Percentiles rank a stretch among this genome's conserved stretches.
phyloP scores from a whole-genome alignment of 495 filamentous ascomycete species.

The Cetradonia linearis region DNA sequence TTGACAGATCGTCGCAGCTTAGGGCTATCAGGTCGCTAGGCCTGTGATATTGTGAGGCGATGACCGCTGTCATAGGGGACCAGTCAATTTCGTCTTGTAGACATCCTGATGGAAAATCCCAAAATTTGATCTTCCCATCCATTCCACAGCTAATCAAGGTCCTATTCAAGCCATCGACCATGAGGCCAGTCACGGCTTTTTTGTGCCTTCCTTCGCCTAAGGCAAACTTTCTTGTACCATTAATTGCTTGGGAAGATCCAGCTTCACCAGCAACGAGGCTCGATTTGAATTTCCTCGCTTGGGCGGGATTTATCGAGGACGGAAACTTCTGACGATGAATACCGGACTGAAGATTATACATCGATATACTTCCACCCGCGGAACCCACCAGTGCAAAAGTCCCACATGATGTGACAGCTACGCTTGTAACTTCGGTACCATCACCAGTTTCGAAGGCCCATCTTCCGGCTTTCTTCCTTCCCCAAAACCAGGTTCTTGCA shows the following conservation, averaged over 20 bases:
- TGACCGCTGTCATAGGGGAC: conserved; percentile 65
- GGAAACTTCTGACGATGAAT: conserved; percentile 78
- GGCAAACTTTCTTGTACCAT: conserved; percentile 34
- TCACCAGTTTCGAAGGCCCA: conserved; percentile 89
- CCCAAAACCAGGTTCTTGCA: conserved; percentile 96
- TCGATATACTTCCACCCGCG: conserved; percentile 66
- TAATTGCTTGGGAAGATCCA: conserved; percentile 31
- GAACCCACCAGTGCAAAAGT: conserved; percentile 92
- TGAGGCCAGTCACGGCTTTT: conserved; percentile 72
- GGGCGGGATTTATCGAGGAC: conserved; percentile 51
- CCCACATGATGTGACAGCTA: conserved; percentile 81
- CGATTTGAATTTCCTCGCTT: conserved; percentile 51
- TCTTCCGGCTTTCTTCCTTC: conserved; percentile 77
- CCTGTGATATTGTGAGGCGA: conserved; percentile 66
- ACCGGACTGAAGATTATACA: conserved; percentile 96
- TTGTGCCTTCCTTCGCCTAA: conserved; percentile 55
- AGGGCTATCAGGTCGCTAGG: conserved; percentile 81
- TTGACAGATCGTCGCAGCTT: conserved; percentile 77
- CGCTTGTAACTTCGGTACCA: conserved; percentile 69
- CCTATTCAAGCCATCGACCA: conserved; percentile 75
- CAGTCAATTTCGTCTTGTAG: conserved; percentile 76
- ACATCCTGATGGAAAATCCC: conserved; percentile 76
- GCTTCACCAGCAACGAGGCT: conserved; percentile 32
- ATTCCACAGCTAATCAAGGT: conserved; percentile 72
- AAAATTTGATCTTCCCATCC: conserved; percentile 97